Percentiles rank a stretch among this genome's conserved stretches.
phyloP scores from a whole-genome alignment of 2,329 filamentous ascomycete species.

The Alternaria arborescens region DNA sequence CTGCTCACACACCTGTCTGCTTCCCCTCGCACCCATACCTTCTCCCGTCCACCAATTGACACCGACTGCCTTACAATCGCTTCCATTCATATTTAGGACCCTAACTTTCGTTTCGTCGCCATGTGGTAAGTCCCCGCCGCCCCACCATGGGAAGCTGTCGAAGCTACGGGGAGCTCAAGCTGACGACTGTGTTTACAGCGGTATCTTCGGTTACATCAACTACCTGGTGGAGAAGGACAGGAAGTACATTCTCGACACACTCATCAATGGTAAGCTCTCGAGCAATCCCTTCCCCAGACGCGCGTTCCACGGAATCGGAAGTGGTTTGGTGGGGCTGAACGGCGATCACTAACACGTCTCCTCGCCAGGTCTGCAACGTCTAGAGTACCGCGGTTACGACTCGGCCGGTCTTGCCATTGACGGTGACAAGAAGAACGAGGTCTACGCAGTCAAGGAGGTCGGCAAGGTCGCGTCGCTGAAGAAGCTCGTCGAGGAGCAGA shows the following conservation, averaged over 20 bases:
- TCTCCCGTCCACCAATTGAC: constrained; percentile 26
- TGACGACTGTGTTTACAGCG: constrained; percentile 62
- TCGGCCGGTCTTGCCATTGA: constrained; percentile 95
- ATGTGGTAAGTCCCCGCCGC: constrained; percentile 50
- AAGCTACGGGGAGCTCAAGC: constrained; percentile 18
- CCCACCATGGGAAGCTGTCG: constrained; percentile 20
- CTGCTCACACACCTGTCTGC: constrained; percentile 36
- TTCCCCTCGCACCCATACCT: constrained; percentile 25
- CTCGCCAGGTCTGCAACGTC: constrained; percentile 80
- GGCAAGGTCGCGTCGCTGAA: constrained; percentile 98
- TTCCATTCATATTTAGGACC: constrained; percentile 34
- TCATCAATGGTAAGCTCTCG: constrained; percentile 82
- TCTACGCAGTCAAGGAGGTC: constrained; percentile 97
- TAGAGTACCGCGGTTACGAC: constrained; percentile 99
- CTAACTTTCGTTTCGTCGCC: constrained; percentile 41
- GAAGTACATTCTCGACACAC: constrained; percentile 92
- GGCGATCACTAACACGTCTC: constrained; percentile 35
- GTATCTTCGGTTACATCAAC: constrained; percentile 99
- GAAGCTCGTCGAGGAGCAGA: constrained; percentile 84
- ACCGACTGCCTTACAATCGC: constrained; percentile 38
- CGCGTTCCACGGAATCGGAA: constrained; percentile 11
- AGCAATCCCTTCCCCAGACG: constrained; percentile 1
- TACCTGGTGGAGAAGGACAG: constrained; percentile 99
- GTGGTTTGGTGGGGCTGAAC: constrained; percentile 13
- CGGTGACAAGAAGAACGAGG: constrained; percentile 98